Conservation (phyloP, 2,329 filamentous ascomycete species). For the Aspergillus niger region DNA sequence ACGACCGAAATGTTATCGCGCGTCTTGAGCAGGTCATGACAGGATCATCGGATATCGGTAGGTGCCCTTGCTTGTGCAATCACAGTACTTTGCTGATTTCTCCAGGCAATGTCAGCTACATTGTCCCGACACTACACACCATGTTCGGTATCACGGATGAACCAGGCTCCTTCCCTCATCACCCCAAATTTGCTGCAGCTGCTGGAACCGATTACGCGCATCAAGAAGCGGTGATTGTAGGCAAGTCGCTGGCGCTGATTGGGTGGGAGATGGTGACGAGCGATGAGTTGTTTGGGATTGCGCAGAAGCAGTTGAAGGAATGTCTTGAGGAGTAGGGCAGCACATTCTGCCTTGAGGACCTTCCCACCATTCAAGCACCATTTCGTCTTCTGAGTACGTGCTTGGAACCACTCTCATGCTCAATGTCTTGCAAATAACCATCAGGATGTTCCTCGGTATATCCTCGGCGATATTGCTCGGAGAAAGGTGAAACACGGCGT, state of each 20-base stretch:
- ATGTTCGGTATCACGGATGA: constrained; percentile 50
- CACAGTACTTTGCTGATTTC: background rate
- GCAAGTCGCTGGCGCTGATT: constrained; percentile 49
- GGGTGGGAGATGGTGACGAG: constrained; percentile 38
- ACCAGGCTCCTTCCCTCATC: constrained; percentile 38
- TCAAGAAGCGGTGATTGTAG: constrained; percentile 45
- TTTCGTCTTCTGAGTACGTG: too few species aligned
- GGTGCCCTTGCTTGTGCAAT: background rate
- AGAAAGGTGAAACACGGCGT: background rate
- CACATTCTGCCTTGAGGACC: background rate
- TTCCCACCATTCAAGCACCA: background rate
- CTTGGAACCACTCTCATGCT: too few species aligned
- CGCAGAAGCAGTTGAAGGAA: constrained; percentile 29
- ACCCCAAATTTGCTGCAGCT: constrained; percentile 48
- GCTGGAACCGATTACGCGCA: constrained; percentile 49
- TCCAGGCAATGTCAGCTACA: constrained; percentile 53
- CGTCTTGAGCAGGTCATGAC: constrained; percentile 42
- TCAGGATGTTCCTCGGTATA: background rate
- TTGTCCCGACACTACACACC: constrained; percentile 52
- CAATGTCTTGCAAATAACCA: background rate
- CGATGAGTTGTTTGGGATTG: constrained; percentile 25
- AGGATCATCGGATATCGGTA: constrained; percentile 52
- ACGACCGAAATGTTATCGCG: constrained; percentile 43
- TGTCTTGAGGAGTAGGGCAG: constrained; percentile 22
- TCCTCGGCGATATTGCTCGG: background rate